Conservation (phyloP, 305 asterid genomes). For the Andrographis paniculata region DNA sequence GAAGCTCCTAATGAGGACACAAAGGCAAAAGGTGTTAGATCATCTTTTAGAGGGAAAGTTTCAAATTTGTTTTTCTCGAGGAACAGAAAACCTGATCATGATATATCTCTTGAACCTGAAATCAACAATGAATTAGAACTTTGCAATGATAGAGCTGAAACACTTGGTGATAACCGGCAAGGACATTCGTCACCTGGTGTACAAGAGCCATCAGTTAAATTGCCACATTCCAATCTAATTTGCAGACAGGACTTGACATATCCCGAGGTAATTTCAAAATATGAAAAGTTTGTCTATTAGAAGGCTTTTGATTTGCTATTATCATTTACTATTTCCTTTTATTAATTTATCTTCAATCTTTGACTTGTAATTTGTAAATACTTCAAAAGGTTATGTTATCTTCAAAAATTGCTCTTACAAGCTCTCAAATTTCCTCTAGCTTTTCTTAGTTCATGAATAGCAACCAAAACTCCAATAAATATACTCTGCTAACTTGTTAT, state of each 20-base stretch:
- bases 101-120: constrained; percentile 28
- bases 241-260: constrained; percentile 21
- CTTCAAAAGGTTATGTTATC: no score
- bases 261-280: constrained; percentile 34
- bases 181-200: constrained; percentile 24
- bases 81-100: constrained; percentile 39
- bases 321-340: background rate
- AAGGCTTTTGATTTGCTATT: background rate
- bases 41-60: constrained; percentile 52
- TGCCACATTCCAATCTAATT: constrained; percentile 20
- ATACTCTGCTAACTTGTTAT: constrained; percentile 1
- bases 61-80: constrained; percentile 59
- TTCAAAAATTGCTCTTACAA: no score
- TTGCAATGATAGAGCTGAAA: constrained; percentile 18
- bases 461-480: no score
- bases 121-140: constrained; percentile 28
- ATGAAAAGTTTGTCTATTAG: constrained; percentile 10
- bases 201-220: constrained; percentile 19
- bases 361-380: background rate
- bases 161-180: constrained; percentile 14
- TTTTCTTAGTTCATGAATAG: background rate
- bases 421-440: background rate
- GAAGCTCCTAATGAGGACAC: constrained; percentile 28
- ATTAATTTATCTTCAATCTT: no score
- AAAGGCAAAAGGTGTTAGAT: constrained; percentile 36